Conservation (phyloP, 495 filamentous ascomycete species). For the Penicillium atrosanguineum region DNA sequence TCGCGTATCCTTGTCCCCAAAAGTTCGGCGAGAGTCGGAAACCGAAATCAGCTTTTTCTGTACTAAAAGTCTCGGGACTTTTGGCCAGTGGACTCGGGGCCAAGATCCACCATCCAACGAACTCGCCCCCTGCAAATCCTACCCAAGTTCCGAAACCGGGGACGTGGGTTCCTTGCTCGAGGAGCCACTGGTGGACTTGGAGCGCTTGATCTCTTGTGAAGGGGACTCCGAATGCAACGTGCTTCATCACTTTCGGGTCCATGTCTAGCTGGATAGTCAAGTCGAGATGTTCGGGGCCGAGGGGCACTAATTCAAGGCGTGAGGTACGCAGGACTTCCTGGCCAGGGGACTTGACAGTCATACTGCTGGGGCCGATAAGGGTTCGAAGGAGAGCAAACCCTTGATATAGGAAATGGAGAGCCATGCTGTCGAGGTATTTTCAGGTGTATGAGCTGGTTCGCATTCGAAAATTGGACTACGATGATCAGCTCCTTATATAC, state of each 20-base stretch:
- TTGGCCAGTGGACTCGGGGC: conserved; percentile 3
- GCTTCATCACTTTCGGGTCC: conserved; percentile 14
- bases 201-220: conserved; percentile 8
- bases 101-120: conserved; percentile 21
- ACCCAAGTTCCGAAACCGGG: conserved; percentile 16
- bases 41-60: conserved; percentile 8
- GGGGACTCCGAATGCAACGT: conserved; percentile 15
- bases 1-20: conserved; percentile 18
- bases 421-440: no score
- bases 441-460: no score
- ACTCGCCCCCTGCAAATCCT: conserved; percentile 10
- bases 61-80: conserved; percentile 10
- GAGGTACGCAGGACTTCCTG: conserved; percentile 6
- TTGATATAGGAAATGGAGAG: no score
- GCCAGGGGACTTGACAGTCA: conserved; percentile 1
- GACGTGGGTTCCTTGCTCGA: conserved; percentile 1
- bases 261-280: conserved; percentile 13
- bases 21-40: conserved; percentile 11
- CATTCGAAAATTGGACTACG: no score
- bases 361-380: neutral
- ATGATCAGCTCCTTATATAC: no score
- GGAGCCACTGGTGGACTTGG: conserved; percentile 15
- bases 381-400: no score
- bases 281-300: conserved; percentile 5
- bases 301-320: conserved; percentile 12